Evolutionary conservation across 148 eudicot genomes (phyloP), one percentile per base, ranked within the genome.

Genomic region (Diospyros lotus): DNA sequence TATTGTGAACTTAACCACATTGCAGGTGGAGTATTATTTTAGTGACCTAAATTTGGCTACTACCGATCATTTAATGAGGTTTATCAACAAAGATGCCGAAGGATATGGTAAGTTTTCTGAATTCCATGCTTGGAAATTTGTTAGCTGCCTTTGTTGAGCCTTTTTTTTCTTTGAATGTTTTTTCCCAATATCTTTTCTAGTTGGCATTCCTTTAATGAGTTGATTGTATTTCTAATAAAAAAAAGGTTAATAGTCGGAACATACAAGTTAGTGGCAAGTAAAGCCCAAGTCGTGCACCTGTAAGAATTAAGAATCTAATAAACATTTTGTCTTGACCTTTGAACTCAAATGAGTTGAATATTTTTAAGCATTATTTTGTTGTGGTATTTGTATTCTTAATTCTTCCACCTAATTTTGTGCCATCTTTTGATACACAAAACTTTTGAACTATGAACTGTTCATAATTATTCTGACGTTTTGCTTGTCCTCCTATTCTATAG

Each of bases 11-110:
- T 44, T 38, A 66, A 60, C 39, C 65, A 52, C 51, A 48, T 56
- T 86, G 87, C 80, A 95, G 97, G 99, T 95, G 76, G 99, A 95
- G 87, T 95, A 84, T 77, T 95, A 95, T 83, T 95, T 95, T 87
- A 95, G 99, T 84, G 99, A 95, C 82, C 80, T 95, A 71, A 95
- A 95, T 82, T 82, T 95, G 90, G 99, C 94, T 64, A 95, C 99
- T 51, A 95, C 99, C 15, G 99, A 92, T 80, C 97, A 92, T 79
- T 75, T 95, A 46, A 89, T 92, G 76, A 83, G 82, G 82, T 88
- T 84, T 81, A 95, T 95, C 87, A 79, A 68, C 88, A 95, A 91
- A 86, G 97, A 95, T 75, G 84, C 91, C 44, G 94, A 88, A 73
- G 99, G 97, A 87, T 89, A 84, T 86, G 99, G 99, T 95, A 89